These are phyloP conservation scores for Knoxia roxburghii DNA, from an alignment of 257 asterid genomes.

Conservation along the genomic window DNA sequence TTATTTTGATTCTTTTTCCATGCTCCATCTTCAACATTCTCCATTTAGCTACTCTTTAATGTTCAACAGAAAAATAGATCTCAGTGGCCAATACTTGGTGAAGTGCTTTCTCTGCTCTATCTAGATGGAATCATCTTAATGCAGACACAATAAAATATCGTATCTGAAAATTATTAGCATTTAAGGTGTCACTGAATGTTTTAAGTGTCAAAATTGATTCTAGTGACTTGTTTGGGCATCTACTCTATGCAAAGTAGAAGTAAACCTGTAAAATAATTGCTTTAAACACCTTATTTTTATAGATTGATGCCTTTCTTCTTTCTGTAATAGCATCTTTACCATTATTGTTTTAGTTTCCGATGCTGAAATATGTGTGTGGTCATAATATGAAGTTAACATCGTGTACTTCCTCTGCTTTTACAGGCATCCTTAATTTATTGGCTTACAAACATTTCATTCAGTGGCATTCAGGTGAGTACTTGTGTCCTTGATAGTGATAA, in stretches of 20 bases:
- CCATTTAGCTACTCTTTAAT: not conserved
- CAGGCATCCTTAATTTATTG: slow-evolving; percentile 91
- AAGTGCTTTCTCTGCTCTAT: not conserved
- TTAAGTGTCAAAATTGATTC: not conserved
- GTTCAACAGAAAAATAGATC: not conserved
- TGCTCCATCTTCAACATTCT: not conserved
- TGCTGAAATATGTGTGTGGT: not conserved
- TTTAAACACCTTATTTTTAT: not conserved
- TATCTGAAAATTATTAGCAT: not conserved
- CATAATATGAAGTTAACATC: slow-evolving; percentile 1
- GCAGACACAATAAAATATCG: not conserved
- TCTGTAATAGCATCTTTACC: not conserved
- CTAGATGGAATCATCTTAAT: not conserved
- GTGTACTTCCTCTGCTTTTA: slow-evolving; percentile 27
- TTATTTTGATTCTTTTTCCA: not conserved
- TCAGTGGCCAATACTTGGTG: not conserved
- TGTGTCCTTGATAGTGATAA: not conserved
- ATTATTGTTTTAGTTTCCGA: not conserved
- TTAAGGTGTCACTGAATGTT: not conserved
- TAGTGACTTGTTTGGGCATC: not conserved
- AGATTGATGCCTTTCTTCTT: not conserved
- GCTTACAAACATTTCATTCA: slow-evolving; percentile 70
- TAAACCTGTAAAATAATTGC: not conserved
- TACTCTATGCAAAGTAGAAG: not conserved
- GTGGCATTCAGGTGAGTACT: slow-evolving; percentile 57